Evolutionary conservation across 257 asterid genomes (phyloP).

Genomic region (Solanum corneliomulleri): DNA sequence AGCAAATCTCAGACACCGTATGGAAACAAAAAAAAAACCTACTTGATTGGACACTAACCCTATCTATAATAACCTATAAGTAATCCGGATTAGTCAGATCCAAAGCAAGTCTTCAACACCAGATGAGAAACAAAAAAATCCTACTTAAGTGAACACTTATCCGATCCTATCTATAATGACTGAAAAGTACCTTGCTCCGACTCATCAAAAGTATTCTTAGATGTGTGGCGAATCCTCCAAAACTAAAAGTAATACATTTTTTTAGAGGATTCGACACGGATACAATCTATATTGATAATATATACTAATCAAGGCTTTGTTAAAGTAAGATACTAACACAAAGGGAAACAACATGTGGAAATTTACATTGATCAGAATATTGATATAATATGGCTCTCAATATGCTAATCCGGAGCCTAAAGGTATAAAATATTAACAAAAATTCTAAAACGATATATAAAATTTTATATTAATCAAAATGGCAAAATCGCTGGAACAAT

Average conservation of each 20-base stretch:
- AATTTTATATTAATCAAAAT: too few relatives aligned
- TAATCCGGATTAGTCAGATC: neutral
- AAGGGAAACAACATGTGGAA: neutral
- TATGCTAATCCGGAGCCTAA: too few relatives aligned
- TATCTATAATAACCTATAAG: too few relatives aligned
- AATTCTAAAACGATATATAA: too few relatives aligned
- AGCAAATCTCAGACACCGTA: neutral
- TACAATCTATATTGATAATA: neutral
- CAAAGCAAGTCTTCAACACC: neutral
- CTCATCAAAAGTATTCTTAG: neutral
- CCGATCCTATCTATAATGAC: neutral
- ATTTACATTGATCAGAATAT: neutral
- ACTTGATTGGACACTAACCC: neutral
- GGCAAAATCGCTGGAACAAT: too few relatives aligned
- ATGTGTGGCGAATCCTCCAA: neutral
- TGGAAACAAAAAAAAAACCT: neutral
- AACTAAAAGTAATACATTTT: neutral
- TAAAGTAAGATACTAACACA: neutral
- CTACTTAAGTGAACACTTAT: neutral
- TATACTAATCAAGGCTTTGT: neutral
- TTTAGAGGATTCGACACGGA: accelerated
- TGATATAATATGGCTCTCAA: neutral
- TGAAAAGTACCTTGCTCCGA: neutral
- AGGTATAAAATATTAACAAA: too few relatives aligned
- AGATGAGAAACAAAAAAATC: neutral